A percentile compares a stretch with the other conserved stretches of the same genome.
phyloP scores from a whole-genome alignment of 2,329 filamentous ascomycete species.

The Stemphylium lycopersici region DNA sequence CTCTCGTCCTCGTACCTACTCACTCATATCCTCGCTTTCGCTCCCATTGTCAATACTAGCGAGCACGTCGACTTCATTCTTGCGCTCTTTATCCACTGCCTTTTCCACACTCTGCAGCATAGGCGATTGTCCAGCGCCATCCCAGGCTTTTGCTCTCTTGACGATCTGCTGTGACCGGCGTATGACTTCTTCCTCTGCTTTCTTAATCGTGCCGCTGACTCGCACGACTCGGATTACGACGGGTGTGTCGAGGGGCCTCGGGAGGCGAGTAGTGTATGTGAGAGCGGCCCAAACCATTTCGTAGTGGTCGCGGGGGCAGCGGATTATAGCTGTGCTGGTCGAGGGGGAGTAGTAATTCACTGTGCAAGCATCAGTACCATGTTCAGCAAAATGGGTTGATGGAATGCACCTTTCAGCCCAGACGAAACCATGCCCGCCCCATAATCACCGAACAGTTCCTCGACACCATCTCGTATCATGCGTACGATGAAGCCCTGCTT shows the following conservation, averaged over 20 bases:
- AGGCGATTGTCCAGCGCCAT: slow-evolving; percentile 14
- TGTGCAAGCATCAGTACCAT: slow-evolving; percentile 42
- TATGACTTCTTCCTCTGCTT: slow-evolving; percentile 89
- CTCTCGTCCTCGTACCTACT: slow-evolving; percentile 1
- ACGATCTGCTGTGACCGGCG: slow-evolving; percentile 75
- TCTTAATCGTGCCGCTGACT: slow-evolving; percentile 91
- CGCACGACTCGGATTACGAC: slow-evolving; percentile 85
- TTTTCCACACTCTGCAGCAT: slow-evolving; percentile 32
- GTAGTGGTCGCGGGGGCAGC: slow-evolving; percentile 81
- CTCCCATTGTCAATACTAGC: slow-evolving; percentile 20
- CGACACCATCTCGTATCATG: slow-evolving; percentile 59
- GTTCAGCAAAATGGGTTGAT: not conserved
- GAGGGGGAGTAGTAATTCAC: slow-evolving; percentile 92
- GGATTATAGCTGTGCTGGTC: slow-evolving; percentile 93
- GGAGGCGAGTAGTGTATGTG: slow-evolving; percentile 76
- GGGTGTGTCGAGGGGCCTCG: slow-evolving; percentile 61
- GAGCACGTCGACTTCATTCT: slow-evolving; percentile 23
- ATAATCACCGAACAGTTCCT: slow-evolving; percentile 71
- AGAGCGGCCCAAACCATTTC: slow-evolving; percentile 89
- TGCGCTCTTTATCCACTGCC: slow-evolving; percentile 29
- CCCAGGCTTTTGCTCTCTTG: slow-evolving; percentile 64
- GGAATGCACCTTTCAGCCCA: slow-evolving; percentile 67
- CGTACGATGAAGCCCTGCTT: slow-evolving; percentile 69
- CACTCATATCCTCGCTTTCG: slow-evolving; percentile 32
- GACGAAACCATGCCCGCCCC: slow-evolving; percentile 76